These are phyloP conservation scores for Plasmodium ovale DNA, from an alignment of 169 alveolate species.

Conservation along the genomic window DNA sequence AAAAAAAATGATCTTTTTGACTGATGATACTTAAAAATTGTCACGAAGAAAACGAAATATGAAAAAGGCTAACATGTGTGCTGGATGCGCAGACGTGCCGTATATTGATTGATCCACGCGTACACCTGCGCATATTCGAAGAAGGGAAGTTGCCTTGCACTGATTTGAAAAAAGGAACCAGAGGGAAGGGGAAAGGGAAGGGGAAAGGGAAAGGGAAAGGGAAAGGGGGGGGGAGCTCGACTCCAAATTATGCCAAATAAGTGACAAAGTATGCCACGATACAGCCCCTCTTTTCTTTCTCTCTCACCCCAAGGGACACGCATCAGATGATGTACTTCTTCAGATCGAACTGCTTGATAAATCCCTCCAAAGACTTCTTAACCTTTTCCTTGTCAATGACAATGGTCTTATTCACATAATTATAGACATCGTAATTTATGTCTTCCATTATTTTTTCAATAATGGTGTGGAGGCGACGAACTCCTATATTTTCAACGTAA, in stretches of 20 bases:
- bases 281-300: too few relatives aligned
- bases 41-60: too few relatives aligned
- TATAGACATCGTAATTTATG: conserved; percentile 54
- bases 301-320: too few relatives aligned
- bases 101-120: too few relatives aligned
- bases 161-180: background rate
- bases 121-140: background rate
- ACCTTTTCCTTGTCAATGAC: conserved; percentile 63
- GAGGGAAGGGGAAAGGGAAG: background rate
- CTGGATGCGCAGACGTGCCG: too few relatives aligned
- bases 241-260: background rate
- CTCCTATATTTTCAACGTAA: conserved; percentile 92
- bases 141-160: too few relatives aligned
- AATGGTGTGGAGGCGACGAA: conserved; percentile 91
- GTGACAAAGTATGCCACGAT: background rate
- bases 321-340: conserved; percentile 61
- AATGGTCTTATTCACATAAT: conserved; percentile 41
- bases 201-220: background rate
- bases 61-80: too few relatives aligned
- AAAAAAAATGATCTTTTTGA: too few relatives aligned
- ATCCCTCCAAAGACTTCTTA: conserved; percentile 59
- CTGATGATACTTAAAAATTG: too few relatives aligned
- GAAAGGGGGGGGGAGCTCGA: background rate
- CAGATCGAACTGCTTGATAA: conserved; percentile 70
- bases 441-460: conserved; percentile 85